Base-by-base conservation (phyloP, 225 moss, liverwort and hornwort genomes). In the Physcomitrium patens region DNA sequence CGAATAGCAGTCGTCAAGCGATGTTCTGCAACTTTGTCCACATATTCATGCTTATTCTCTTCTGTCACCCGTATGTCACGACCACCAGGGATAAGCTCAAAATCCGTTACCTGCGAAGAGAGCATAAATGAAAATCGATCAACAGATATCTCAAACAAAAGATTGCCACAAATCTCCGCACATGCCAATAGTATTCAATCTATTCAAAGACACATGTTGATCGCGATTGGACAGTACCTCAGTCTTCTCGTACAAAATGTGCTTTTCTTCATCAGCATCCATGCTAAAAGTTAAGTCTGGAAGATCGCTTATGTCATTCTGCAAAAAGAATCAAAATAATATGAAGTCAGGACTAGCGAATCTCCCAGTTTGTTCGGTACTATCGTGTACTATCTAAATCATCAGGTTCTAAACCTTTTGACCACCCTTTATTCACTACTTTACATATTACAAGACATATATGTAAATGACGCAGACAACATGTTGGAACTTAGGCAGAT, bases 221-320 rank as follows among this genome's bases (percentile, higher is more conserved):
- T 51, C 23, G 9, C n/a, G 12, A 45, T 24, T 42, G 0, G 48
- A 15, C 56, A 60, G 54, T 83, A 96, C 92, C 95, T 99, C 99
- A 4, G 95, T 95, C 72, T 95, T 99, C 78, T 95, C 97, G 45
- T 95, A 99, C 60, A 99, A 69, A 59, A 99, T 99, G 78, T 95
- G 99, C 77, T 99, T 99, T 85, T 99, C 99, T 76, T 99, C 99
- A 82, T 99, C 99, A 48, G 99, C 95, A 83, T 99, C 99, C 95
- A 95, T 95, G 84, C 99, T 95, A 53, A 99, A 99, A 22, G 93
- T 93, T 71, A 99, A 79, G 78, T 90, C 99, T 47, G 91, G 78
- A 63, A 95, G 93, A 72, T 99, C 95, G 77, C 89, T 99, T 47
- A 93, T 82, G 63, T 95, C 91, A 79, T 99, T 89, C 99, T 94